These are phyloP conservation scores for Xerocomus potaroensis DNA, from an alignment of 768 basidiomycete species.

Conservation along the genomic window DNA sequence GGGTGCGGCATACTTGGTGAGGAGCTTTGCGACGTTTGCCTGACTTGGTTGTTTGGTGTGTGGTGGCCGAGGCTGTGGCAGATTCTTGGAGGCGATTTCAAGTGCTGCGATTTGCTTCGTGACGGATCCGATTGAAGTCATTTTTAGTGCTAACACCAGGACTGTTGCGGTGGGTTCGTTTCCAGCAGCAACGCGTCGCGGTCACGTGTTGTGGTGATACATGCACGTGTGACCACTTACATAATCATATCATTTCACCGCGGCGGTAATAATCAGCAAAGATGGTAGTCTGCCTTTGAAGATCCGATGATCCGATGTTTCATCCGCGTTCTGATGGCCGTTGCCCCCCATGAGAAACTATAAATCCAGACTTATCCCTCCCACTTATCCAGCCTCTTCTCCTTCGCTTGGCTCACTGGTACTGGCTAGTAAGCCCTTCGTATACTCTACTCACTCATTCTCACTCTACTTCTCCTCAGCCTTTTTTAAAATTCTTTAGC, in stretches of 20 bases:
- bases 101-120: constrained; percentile 68
- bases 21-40: constrained; percentile 61
- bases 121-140: constrained; percentile 49
- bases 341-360: too few species aligned
- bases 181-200: too few species aligned
- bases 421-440: constrained; percentile 1
- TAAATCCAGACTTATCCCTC: neutral
- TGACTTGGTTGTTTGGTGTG: constrained; percentile 56
- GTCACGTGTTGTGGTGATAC: too few species aligned
- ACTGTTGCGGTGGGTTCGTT: too few species aligned
- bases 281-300: too few species aligned
- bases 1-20: constrained; percentile 71
- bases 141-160: constrained; percentile 4
- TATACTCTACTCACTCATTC: neutral
- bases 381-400: neutral
- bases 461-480: neutral
- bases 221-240: too few species aligned
- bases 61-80: constrained; percentile 25
- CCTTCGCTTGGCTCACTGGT: neutral
- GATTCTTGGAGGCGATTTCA: constrained; percentile 53
- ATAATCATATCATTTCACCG: too few species aligned
- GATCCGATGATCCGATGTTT: too few species aligned
- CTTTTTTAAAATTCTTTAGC: neutral
- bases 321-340: too few species aligned
- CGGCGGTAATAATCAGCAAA: too few species aligned